Conservation (phyloP, 2,329 filamentous ascomycete species). For the Pestalotiopsis sp. region DNA sequence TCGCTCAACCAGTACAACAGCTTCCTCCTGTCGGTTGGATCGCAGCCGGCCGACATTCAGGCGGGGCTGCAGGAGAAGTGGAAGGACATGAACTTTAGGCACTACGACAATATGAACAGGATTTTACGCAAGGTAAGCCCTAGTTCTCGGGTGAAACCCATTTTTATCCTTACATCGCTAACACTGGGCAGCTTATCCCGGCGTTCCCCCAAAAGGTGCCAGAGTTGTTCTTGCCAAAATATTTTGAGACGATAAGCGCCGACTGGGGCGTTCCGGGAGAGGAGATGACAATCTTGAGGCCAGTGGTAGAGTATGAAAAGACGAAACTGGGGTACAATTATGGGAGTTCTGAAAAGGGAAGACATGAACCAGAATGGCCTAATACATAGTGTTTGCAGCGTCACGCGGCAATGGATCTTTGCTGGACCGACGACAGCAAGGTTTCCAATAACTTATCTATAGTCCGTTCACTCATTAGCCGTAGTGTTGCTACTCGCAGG, state of each 20-base stretch:
- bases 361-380: constrained; percentile 27
- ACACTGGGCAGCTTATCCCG: background rate
- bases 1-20: constrained; percentile 32
- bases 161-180: background rate
- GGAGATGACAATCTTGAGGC: constrained; percentile 31
- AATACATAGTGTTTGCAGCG: background rate
- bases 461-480: background rate
- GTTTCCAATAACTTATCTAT: no score
- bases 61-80: constrained; percentile 24
- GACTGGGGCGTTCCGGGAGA: constrained; percentile 28
- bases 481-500: background rate
- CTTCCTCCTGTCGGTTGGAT: constrained; percentile 30
- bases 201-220: constrained; percentile 25
- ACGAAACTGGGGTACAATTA: constrained; percentile 28
- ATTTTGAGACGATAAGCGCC: constrained; percentile 26
- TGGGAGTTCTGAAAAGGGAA: constrained; percentile 30
- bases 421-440: background rate
- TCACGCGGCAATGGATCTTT: background rate
- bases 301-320: constrained; percentile 27
- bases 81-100: constrained; percentile 26
- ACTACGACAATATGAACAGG: constrained; percentile 32
- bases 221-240: constrained; percentile 21
- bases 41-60: constrained; percentile 24
- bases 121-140: constrained; percentile 29
- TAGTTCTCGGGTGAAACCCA: background rate